phyloP scores from a whole-genome alignment of 1,284 basidiomycete genomes.

The Schizopora paradoxa region DNA sequence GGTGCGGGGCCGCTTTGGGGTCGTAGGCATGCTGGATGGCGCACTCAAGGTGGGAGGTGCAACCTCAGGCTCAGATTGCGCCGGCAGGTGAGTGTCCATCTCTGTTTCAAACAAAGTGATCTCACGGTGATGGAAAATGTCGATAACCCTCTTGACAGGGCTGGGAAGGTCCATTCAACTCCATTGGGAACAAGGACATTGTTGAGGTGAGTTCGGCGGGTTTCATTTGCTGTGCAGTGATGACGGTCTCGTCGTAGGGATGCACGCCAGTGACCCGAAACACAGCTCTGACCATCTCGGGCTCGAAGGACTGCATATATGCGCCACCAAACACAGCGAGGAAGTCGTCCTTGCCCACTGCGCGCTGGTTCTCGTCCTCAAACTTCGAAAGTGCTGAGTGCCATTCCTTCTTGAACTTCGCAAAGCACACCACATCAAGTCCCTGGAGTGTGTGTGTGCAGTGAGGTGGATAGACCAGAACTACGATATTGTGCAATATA shows the following conservation, averaged over 20 bases:
- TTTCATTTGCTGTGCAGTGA: slow-evolving; percentile 12
- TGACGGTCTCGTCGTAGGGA: slow-evolving; percentile 23
- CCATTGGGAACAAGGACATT: slow-evolving; percentile 18
- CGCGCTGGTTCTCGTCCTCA: slow-evolving; percentile 15
- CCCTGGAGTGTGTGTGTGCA: slow-evolving; percentile 36
- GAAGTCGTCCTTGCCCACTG: slow-evolving; percentile 26
- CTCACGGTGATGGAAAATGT: slow-evolving; percentile 3
- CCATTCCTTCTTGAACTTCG: slow-evolving; percentile 20
- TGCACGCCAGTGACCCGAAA: slow-evolving; percentile 29
- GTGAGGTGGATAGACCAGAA: slow-evolving; percentile 36
- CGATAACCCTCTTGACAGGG: slow-evolving; percentile 6
- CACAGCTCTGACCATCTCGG: slow-evolving; percentile 21
- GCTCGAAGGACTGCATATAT: slow-evolving; percentile 21
- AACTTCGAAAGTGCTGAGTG: slow-evolving; percentile 19
- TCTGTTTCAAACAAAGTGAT: too few relatives aligned
- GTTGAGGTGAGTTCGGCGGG: slow-evolving; percentile 18
- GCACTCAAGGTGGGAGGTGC: too few relatives aligned
- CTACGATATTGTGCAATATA: slow-evolving; percentile 27
- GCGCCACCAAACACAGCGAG: slow-evolving; percentile 23
- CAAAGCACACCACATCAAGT: slow-evolving; percentile 35
- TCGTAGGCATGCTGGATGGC: too few relatives aligned
- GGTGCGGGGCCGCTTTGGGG: too few relatives aligned
- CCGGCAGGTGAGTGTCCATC: too few relatives aligned
- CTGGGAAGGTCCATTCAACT: slow-evolving; percentile 14
- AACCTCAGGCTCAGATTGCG: too few relatives aligned